phyloP scores from a whole-genome alignment of 495 filamentous ascomycete genomes.

The Penicillium desertorum region DNA sequence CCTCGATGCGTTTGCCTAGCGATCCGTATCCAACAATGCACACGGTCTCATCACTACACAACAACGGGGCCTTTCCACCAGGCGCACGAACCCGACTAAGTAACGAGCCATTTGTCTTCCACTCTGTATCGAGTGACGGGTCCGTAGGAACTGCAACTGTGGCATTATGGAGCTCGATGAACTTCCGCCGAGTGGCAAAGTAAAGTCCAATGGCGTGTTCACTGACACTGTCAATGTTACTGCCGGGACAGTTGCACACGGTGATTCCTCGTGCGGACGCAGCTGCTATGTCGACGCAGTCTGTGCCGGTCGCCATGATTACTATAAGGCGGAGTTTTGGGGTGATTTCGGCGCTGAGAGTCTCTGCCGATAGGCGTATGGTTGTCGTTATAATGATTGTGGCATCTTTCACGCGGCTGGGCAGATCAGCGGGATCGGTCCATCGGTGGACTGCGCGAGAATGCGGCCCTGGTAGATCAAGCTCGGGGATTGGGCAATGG shows the following conservation, averaged over 20 bases:
- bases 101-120: conserved; percentile 26
- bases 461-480: conserved; percentile 39
- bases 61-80: conserved; percentile 41
- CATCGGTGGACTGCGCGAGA: conserved; percentile 33
- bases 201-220: conserved; percentile 57
- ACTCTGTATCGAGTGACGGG: conserved; percentile 17
- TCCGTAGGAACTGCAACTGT: conserved; percentile 6
- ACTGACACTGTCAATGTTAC: conserved; percentile 52
- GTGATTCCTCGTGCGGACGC: conserved; percentile 43
- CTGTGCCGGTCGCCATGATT: conserved; percentile 52
- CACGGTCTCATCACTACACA: conserved; percentile 44
- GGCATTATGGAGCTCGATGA: conserved; percentile 37
- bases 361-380: conserved; percentile 36
- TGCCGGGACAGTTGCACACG: conserved; percentile 48
- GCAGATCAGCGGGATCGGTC: conserved; percentile 35
- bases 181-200: conserved; percentile 48
- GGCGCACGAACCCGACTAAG: conserved; percentile 18
- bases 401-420: conserved; percentile 43
- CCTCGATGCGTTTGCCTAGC: conserved; percentile 43
- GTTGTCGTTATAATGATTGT: conserved; percentile 49
- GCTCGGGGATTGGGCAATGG: conserved; percentile 43
- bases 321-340: conserved; percentile 48
- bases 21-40: conserved; percentile 55
- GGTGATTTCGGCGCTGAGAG: conserved; percentile 24
- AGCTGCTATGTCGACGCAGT: conserved; percentile 50